Evolutionary conservation across 2,329 filamentous ascomycete genomes (phyloP), one percentile per base, ranked within the genome.

Genomic region (Xylariaceae sp.): DNA sequence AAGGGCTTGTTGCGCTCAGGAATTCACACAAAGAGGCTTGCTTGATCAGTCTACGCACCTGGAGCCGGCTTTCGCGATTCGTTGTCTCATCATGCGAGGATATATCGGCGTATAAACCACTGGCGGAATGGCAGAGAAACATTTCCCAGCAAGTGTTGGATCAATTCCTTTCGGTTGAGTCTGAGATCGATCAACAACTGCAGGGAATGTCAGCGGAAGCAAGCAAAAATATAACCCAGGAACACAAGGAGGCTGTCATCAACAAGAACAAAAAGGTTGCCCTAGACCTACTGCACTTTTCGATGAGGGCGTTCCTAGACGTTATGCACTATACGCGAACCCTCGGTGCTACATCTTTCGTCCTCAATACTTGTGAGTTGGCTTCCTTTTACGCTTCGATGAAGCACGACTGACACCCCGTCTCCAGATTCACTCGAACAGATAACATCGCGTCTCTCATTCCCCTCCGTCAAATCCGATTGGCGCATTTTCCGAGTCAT

Each of bases 21-120:
- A 82, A 75, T 58, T 87, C 86, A 8, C 86, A 89, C 68, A 86
- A 85, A 65, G 83, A 87, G 69, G 86, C 85, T 2, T 87, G 83
- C 65, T 72, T 85, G 35, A 86, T 88, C 64, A 88, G 82, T 61
- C 68, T 88, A 13, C 78, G 82, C 52, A 80, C 85, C 6, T 88
- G 86, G 85, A 79, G 74, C 56, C 84, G 87, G 64, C 74, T 88
- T 34, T 79, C 84, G 1, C 78, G 80, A 15, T 88, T 85, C 65
- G 70, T 87, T 23, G 75, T 86, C 4, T 76, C 79, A 0, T 76
- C 73, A 0, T 76, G 76, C 7, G 75, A 75, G 34, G 72, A 73
- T 44, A 66, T 69, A 6, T 73, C 76, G 48, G 71, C 74, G 1
- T 80, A 80, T 13, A 75, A 74, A 35, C 76, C 79, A 0, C 83